Percentiles rank a stretch among this genome's conserved stretches.
phyloP scores from a whole-genome alignment of 164 flowering plant species.

The Akebia trifoliata region DNA sequence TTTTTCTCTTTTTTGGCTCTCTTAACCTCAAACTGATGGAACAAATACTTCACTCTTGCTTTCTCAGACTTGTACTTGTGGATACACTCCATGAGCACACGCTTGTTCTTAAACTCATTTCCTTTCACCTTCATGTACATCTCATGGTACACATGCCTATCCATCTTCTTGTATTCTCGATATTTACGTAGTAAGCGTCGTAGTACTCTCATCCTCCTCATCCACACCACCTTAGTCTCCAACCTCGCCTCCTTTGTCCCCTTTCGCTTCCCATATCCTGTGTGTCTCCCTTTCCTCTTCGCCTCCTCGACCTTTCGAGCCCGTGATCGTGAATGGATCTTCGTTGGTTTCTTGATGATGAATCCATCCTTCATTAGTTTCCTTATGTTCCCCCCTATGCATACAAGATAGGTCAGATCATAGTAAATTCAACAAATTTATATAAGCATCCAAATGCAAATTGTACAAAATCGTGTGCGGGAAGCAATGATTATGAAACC shows the following conservation, averaged over 20 bases:
- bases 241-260: conserved; percentile 37
- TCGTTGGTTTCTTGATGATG: conserved; percentile 34
- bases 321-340: conserved; percentile 33
- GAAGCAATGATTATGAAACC: too few relatives aligned
- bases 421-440: too few relatives aligned
- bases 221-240: conserved; percentile 32
- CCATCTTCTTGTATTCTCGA: conserved; percentile 27
- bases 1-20: conserved; percentile 17
- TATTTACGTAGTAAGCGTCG: conserved; percentile 30
- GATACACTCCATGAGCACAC: conserved; percentile 34
- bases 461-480: too few relatives aligned
- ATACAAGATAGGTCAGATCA: background rate
- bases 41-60: conserved; percentile 22
- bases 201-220: conserved; percentile 33
- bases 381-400: conserved; percentile 26
- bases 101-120: conserved; percentile 35
- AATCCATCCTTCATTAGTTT: conserved; percentile 38
- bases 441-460: too few relatives aligned
- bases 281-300: conserved; percentile 30
- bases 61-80: conserved; percentile 30
- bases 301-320: conserved; percentile 25
- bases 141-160: conserved; percentile 29
- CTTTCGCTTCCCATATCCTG: conserved; percentile 34
- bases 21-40: conserved; percentile 27
- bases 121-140: too few relatives aligned